Base-by-base conservation (phyloP, 2,329 filamentous ascomycete species). In the Pseudogymnoascus sp. region DNA sequence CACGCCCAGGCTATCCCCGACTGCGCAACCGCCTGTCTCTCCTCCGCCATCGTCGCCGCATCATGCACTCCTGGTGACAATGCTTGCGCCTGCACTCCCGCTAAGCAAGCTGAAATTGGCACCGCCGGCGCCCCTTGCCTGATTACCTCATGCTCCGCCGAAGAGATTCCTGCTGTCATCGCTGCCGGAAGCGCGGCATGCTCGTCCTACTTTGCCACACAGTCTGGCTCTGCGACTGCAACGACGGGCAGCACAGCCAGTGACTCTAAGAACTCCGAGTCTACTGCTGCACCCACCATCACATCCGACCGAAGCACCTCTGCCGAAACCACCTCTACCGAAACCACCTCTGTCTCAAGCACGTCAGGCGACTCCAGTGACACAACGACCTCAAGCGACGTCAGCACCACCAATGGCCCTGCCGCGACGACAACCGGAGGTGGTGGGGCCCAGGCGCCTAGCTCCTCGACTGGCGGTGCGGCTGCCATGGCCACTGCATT, bases 401-500 rank as follows among this genome's bases (percentile, higher is more conserved):
- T n/a, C 46, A 31, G 46, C n/a, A 34, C 49, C 28, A 56, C 49
- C 9, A 3, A 21, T 9, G 28, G 49, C n/a, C 28, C 28, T 34
- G 49, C 49, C 49, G 9, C 49, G 16, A 56, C 28, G 28, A 56
- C 49, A 21, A 12, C 49, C 16, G 49, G 49, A 56, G 49, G 28
- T 18, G 49, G 28, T 34, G 49, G 49, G n/a, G n/a, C 16, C 16
- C 9, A 31, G 28, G 49, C 9, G 9, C 28, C 49, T 14, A 56
- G 28, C 49, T 56, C 49, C 49, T 56, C 49, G 4, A 56, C 49
- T 36, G 49, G 49, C 11, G 49, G 49, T 36, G 49, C 49, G 28
- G 49, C 49, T 21, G 49, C 49, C 28, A 56, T 56, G 49, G 49
- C 49, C 28, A 56, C 49, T 56, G 49, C 49, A 34, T 56, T 56